Conservation (phyloP, 108 stramenopile species). For the Mediolabrus comicus region DNA sequence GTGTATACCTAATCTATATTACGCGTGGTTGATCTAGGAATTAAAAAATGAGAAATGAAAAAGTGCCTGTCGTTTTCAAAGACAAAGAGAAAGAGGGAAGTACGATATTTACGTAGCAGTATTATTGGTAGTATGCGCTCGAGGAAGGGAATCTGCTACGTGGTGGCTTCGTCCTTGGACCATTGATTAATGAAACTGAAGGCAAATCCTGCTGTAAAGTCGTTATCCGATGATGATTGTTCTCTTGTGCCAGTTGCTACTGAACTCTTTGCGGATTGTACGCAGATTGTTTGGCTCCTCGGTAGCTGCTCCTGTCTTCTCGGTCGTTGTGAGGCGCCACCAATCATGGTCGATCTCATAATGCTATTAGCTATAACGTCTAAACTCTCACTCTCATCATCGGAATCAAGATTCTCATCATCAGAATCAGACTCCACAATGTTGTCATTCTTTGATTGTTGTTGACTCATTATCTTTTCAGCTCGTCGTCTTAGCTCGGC, state of each 20-base stretch:
- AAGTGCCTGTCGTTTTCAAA: no score
- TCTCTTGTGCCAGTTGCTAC: not conserved
- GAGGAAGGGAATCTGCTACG: no score
- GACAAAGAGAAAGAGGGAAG: no score
- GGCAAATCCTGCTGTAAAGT: not conserved
- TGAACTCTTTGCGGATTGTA: not conserved
- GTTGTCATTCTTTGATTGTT: slow-evolving; percentile 2
- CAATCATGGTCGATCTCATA: not conserved
- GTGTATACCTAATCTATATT: no score
- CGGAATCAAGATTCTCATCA: slow-evolving; percentile 1
- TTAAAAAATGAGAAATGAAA: not conserved
- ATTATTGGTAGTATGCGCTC: no score
- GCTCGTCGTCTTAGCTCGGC: slow-evolving; percentile 16
- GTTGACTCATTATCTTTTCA: slow-evolving; percentile 2
- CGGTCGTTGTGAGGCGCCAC: not conserved
- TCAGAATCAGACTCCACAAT: slow-evolving; percentile 21
- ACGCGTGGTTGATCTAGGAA: slow-evolving; percentile 61
- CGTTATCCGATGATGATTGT: not conserved
- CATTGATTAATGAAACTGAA: slow-evolving; percentile 17
- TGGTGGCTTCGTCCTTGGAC: slow-evolving; percentile 2
- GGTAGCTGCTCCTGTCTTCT: not conserved
- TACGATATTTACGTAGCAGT: no score
- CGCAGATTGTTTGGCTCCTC: not conserved
- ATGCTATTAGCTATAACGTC: not conserved
- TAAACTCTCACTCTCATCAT: slow-evolving; percentile 1